Base-by-base conservation (phyloP, 495 filamentous ascomycete species). In the Hyaloscypha hepaticicola region DNA sequence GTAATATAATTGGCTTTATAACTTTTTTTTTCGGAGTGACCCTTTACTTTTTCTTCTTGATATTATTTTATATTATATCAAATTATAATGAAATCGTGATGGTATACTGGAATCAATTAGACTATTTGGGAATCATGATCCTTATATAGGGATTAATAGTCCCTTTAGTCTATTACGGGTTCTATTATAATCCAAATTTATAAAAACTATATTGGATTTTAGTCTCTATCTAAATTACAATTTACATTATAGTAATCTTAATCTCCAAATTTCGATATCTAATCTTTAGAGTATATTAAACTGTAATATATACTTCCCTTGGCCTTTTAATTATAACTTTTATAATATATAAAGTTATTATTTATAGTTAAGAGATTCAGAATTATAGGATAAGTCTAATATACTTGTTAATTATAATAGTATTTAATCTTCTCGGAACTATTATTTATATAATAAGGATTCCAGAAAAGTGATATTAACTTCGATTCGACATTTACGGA, bases 221-320 rank as follows among this genome's bases (percentile, higher is more conserved):
- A 33, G 31, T 33, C 11, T 33, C 31, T 33, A 33, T 33, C 11
- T 33, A 5, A 11, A 11, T 11, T 33, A 33, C 11, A 33, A 11
- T 33, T 33, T 33, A 33, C 11, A 33, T 33, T 33, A 33, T 33
- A 33, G 31, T 33, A 33, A 33, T 33, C 31, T 33, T 33, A 33
- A 33, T 4, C 11, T 33, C 11, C 4, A 33, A 33, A 11, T 33
- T 33, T 33, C 11, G 11, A 33, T 33, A 33, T 33, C 31, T 33
- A 33, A 33, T 33, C 11, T 11, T 33, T 11, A 33, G 31, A n/a
- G n/a, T 82, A 24, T 91, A 94, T 74, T 86, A 93, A 48, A 90
- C 94, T 19, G 77, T 82, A 61, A 95, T 97, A 90, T 97, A 96
- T 74, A 85, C 94, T 41, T 84, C 83, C 33, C 87, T 97, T 76